A percentile compares a stretch with the other conserved stretches of the same genome.
Conservation (phyloP, 768 basidiomycete species). For the Russula sp. region DNA sequence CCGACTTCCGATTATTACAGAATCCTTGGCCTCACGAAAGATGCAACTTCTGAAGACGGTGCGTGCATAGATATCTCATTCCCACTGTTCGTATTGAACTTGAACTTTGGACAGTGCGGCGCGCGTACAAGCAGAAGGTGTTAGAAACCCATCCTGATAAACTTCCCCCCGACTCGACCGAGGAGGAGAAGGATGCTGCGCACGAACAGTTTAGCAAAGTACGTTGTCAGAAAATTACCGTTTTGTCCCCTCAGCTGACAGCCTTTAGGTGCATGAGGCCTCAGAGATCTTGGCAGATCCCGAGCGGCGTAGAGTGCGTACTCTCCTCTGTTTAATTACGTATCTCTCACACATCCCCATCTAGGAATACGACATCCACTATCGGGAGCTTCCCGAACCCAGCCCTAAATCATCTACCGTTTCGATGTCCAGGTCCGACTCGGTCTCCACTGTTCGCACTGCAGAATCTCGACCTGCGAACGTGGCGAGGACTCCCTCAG, state of each 20-base stretch:
- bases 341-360: constrained; percentile 3
- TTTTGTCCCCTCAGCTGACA: constrained; percentile 28
- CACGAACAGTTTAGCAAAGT: constrained; percentile 63
- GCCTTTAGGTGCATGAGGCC: constrained; percentile 55
- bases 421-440: constrained; percentile 21
- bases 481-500: constrained; percentile 18
- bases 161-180: constrained; percentile 52
- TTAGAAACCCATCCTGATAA: constrained; percentile 76
- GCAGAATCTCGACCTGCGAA: constrained; percentile 3
- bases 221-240: constrained; percentile 26
- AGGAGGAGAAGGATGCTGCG: constrained; percentile 51
- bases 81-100: constrained; percentile 7
- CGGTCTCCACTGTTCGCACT: constrained; percentile 19
- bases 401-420: constrained; percentile 21
- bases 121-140: constrained; percentile 63
- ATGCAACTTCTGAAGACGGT: constrained; percentile 23
- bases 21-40: constrained; percentile 17
- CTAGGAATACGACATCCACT: constrained; percentile 30
- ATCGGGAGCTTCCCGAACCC: constrained; percentile 20
- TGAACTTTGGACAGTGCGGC: constrained; percentile 49
- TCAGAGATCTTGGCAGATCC: constrained; percentile 58
- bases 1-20: constrained; percentile 21
- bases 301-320: constrained; percentile 53
- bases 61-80: not conserved
- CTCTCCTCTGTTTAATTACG: not conserved